Evolutionary conservation across 345 rosid species (phyloP), one percentile per base, ranked within the genome.

Genomic region (Rhizophora mangle): DNA sequence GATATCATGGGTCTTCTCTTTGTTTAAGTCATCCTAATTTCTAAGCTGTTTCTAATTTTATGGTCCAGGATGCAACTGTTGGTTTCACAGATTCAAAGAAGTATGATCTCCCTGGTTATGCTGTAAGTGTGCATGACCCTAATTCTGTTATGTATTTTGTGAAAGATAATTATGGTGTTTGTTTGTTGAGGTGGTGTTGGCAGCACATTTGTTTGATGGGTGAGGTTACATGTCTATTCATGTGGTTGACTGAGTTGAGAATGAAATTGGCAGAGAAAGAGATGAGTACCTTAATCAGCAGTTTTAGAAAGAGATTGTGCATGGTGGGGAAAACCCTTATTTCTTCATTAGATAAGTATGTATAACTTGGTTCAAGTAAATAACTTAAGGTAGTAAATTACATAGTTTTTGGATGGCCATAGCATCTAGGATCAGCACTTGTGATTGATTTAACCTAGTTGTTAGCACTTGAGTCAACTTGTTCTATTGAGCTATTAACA

Each of bases 31-130:
- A 59, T 24, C 65, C 57, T 52, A 13, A 30, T 3, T 16, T 29
- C 20, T 20, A 21, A 58, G 43, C 57, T 63, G 20, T 49, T 63
- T 62, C 63, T 19, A 61, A n/a, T 69, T 71, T 69, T 62, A 59
- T 68, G 72, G 55, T 76, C 60, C 76, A 85, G 89, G 92, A 84
- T 58, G 60, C 53, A 21, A 43, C 82, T 24, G 80, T 80, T 76
- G 69, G 65, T 62, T 72, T 67, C 20, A 53, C 64, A 5, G 86
- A 74, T 70, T 70, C 86, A n/a, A 88, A 83, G 83, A 88, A 70
- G 78, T 82, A 77, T 34, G 92, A 86, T 74, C 88, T 90, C 74
- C 96, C 94, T 31, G 84, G 94, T 63, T 89, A 78, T 82, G 96
- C 94, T 68, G 96, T 90, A 78, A 82, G 96, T 82, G 74, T 51